Evolutionary conservation across 108 stramenopile species (phyloP), one percentile per base, ranked within the genome.

Genomic region (Cyclotella choctawhatcheeana): DNA sequence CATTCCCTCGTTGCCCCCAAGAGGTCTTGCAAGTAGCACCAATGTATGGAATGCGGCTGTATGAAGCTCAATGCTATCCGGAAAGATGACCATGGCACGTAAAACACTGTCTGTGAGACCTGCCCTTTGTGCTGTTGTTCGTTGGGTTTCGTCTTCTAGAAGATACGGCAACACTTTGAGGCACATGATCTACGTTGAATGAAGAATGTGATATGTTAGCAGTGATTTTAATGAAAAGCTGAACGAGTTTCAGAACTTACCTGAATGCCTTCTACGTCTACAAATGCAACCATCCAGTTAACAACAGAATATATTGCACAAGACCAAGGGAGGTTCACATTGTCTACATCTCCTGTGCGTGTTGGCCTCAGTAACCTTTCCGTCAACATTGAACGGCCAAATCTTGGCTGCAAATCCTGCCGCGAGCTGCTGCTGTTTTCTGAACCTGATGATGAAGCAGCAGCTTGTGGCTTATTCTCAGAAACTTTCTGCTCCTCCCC

Each of bases 1-100:
- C 92, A 89, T 94, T 17, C 96, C 96, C 76, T 97, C 96, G 81
- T 85, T 67, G 40, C 96, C 93, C 12, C 96, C 96, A 44, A 93
- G 86, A 37, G 96, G 96, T 25, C 96, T 82, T 27, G 94, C 93
- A 35, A 96, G 84, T 4, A 97, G 83, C 8, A 97, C 96, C n/a
- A 96, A 82, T 18, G 93, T 91, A 74, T 94, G 96, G 40, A 94
- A 93, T 29, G 91, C 90, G 7, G 89, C 88, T 8, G 87, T 95
- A 61, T 92, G 89, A 7, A 95, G 85, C 35, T 86, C 74, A 10
- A 81, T 84, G 56, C 86, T 89, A 63, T 95, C 76, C 14, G 91
- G 87, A 48, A 92, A 95, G 44, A 83, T 44, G n/a, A 95, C 88
- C 93, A 95, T 95, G 30, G 82, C 91, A 6, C 87, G 85, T 43